phyloP scores from a whole-genome alignment of 2,329 filamentous ascomycete species.

The Aspergillus hortae region DNA sequence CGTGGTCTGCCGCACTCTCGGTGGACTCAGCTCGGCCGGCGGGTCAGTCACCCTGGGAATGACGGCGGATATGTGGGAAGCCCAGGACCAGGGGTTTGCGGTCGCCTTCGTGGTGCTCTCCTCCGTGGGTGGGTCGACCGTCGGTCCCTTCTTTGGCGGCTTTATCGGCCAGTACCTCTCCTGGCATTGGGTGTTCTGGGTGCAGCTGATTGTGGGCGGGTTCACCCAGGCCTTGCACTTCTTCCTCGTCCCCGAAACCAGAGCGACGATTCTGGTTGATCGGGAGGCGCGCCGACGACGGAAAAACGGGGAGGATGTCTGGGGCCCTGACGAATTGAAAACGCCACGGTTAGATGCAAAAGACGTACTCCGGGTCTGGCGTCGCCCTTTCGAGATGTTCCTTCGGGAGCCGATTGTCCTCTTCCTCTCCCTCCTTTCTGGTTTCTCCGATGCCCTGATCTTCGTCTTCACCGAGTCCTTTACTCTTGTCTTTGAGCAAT shows the following conservation, averaged over 20 bases:
- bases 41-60: slow-evolving; percentile 71
- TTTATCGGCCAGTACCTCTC: slow-evolving; percentile 47
- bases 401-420: slow-evolving; percentile 69
- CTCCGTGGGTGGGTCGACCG: slow-evolving; percentile 70
- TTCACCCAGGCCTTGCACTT: slow-evolving; percentile 50
- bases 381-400: slow-evolving; percentile 68
- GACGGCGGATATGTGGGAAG: slow-evolving; percentile 70
- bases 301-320: slow-evolving; percentile 56
- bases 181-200: slow-evolving; percentile 60
- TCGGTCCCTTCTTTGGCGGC: slow-evolving; percentile 53
- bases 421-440: slow-evolving; percentile 63
- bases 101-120: slow-evolving; percentile 74
- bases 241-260: slow-evolving; percentile 54
- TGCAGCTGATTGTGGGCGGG: slow-evolving; percentile 56
- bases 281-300: slow-evolving; percentile 54
- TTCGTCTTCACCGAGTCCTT: slow-evolving; percentile 62
- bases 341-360: slow-evolving; percentile 44
- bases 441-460: slow-evolving; percentile 69
- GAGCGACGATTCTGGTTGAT: slow-evolving; percentile 55
- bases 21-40: slow-evolving; percentile 67
- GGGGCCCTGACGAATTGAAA: slow-evolving; percentile 56
- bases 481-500: slow-evolving; percentile 53
- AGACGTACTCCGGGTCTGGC: slow-evolving; percentile 45
- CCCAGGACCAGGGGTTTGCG: slow-evolving; percentile 68
- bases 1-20: slow-evolving; percentile 64